Evolutionary conservation across 2,329 filamentous ascomycete genomes (phyloP).

Genomic region (Scorias spongiosa): DNA sequence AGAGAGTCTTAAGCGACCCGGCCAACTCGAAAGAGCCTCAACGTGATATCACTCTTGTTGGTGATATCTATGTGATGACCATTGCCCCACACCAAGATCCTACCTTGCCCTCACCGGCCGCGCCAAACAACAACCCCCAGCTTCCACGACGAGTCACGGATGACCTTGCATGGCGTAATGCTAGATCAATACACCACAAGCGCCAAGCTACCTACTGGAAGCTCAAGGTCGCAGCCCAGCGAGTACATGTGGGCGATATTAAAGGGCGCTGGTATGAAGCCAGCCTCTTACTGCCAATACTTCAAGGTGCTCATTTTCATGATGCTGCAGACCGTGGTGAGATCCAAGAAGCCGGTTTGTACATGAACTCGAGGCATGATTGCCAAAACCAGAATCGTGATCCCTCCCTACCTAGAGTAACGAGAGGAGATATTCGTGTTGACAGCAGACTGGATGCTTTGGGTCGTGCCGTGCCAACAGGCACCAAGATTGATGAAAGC

Average conservation of each 20-base stretch:
- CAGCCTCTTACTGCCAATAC: conserved; percentile 31
- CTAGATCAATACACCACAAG: conserved; percentile 24
- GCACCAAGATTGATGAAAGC: conserved; percentile 24
- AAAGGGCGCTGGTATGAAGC: conserved; percentile 49
- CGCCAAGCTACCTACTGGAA: conserved; percentile 27
- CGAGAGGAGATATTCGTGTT: conserved; percentile 15
- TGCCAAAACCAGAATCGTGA: conserved; percentile 18
- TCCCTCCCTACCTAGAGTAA: conserved; percentile 14
- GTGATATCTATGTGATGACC: conserved; percentile 36
- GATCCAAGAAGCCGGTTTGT: conserved; percentile 18
- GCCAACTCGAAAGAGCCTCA: background rate
- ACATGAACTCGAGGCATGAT: conserved; percentile 23
- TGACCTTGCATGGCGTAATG: conserved; percentile 35
- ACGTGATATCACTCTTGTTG: background rate
- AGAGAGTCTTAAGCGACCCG: conserved; percentile 15
- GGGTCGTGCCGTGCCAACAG: conserved; percentile 24
- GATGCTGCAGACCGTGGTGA: conserved; percentile 15
- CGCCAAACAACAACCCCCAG: conserved; percentile 20
- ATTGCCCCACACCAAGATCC: conserved; percentile 24
- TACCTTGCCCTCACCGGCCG: conserved; percentile 19
- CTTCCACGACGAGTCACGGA: conserved; percentile 37
- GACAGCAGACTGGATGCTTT: conserved; percentile 27
- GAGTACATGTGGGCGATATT: conserved; percentile 31
- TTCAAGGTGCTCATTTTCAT: conserved; percentile 16
- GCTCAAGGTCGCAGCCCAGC: conserved; percentile 19